Percentiles rank a stretch among this genome's conserved stretches.
phyloP scores from a whole-genome alignment of 192 early-diverging fungal species.

The Dissophora ornata region DNA sequence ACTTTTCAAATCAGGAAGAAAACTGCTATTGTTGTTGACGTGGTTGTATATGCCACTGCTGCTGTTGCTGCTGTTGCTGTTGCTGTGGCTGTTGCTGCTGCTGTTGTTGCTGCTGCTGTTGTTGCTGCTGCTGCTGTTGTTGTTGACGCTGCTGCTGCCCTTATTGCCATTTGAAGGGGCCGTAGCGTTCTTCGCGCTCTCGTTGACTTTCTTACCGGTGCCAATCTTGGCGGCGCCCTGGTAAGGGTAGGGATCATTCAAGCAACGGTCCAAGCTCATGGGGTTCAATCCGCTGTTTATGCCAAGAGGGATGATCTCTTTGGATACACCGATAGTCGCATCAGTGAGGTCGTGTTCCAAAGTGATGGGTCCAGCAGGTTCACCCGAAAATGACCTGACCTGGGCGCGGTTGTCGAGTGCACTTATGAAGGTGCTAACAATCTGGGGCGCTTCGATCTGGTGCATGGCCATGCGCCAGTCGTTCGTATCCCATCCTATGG shows the following conservation, averaged over 20 bases:
- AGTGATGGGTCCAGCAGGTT: slow-evolving; percentile 53
- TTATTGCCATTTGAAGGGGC: neutral
- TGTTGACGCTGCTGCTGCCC: neutral
- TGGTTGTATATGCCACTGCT: too few relatives aligned
- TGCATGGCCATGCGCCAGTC: slow-evolving; percentile 61
- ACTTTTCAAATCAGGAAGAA: too few relatives aligned
- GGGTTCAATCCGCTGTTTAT: slow-evolving; percentile 23
- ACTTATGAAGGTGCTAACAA: slow-evolving; percentile 26
- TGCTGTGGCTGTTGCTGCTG: too few relatives aligned
- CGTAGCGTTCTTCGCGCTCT: neutral
- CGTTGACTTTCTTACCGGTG: neutral
- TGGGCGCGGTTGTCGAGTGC: slow-evolving; percentile 46
- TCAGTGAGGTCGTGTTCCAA: slow-evolving; percentile 62
- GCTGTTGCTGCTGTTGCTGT: too few relatives aligned
- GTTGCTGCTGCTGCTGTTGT: neutral
- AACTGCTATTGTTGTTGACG: too few relatives aligned
- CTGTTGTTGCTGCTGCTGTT: too few relatives aligned
- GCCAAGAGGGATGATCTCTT: slow-evolving; percentile 42
- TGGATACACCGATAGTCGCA: slow-evolving; percentile 54
- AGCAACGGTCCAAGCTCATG: slow-evolving; percentile 39
- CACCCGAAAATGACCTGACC: slow-evolving; percentile 26
- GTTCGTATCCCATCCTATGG: slow-evolving; percentile 59
- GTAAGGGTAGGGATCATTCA: slow-evolving; percentile 31
- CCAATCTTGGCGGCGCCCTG: neutral
- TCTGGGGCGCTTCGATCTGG: slow-evolving; percentile 15